A percentile compares a stretch with the other conserved stretches of the same genome.
Evolutionary conservation across 1,284 basidiomycete genomes (phyloP).

Genomic region (Heterobasidion parviporum): DNA sequence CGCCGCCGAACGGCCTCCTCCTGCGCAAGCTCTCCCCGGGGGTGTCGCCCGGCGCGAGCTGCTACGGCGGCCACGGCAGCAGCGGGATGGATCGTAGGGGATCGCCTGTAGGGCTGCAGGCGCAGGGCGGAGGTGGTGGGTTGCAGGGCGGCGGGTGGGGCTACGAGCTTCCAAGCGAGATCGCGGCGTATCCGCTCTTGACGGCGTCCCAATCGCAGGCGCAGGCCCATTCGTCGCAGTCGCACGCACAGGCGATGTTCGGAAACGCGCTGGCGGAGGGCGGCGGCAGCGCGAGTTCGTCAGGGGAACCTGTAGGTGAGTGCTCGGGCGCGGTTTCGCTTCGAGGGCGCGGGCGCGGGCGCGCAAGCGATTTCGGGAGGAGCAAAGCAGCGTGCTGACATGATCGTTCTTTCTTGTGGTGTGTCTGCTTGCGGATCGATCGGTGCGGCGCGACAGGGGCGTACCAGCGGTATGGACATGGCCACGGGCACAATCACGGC

Average conservation of each 20-base stretch:
- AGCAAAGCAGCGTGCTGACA: too few relatives aligned
- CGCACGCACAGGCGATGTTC: conserved; percentile 3
- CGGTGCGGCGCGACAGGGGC: too few relatives aligned
- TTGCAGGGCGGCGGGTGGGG: background rate
- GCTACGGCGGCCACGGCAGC: background rate
- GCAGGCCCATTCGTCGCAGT: conserved; percentile 1
- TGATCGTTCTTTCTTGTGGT: too few relatives aligned
- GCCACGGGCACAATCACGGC: too few relatives aligned
- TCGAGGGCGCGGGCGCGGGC: too few relatives aligned
- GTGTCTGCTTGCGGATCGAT: too few relatives aligned
- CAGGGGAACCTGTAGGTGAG: background rate
- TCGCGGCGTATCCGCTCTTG: background rate
- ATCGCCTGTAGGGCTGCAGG: background rate
- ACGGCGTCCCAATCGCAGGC: too few relatives aligned
- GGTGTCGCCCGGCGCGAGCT: background rate
- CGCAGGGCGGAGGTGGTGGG: background rate
- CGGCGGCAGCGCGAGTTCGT: background rate
- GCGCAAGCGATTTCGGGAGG: too few relatives aligned
- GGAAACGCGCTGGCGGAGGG: background rate
- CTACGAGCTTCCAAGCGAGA: background rate
- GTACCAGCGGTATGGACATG: too few relatives aligned
- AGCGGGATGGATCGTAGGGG: background rate
- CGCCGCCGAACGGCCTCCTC: background rate
- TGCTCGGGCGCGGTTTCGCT: too few relatives aligned
- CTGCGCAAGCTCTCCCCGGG: conserved; percentile 3